Conservation (phyloP, 2,329 filamentous ascomycete species). For the Cylindrodendrum hubeiense region DNA sequence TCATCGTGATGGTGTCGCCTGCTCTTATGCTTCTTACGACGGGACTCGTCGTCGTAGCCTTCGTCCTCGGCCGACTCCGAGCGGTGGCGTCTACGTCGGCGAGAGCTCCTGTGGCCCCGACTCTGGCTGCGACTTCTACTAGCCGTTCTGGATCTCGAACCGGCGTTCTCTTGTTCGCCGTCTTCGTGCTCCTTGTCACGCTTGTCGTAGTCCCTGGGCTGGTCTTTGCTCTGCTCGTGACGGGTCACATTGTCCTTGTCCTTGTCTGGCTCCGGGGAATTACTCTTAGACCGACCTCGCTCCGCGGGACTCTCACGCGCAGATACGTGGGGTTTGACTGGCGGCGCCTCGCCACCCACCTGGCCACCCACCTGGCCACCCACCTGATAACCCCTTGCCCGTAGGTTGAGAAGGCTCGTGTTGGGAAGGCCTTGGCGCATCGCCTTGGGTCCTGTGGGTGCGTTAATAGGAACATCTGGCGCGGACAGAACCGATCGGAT, state of each 20-base stretch:
- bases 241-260: slow-evolving; percentile 50
- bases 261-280: slow-evolving; percentile 56
- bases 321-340: slow-evolving; percentile 33
- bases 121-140: slow-evolving; percentile 54
- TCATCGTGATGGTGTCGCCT: slow-evolving; percentile 58
- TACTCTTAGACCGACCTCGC: slow-evolving; percentile 59
- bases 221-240: slow-evolving; percentile 53
- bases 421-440: slow-evolving; percentile 92
- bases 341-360: slow-evolving; percentile 55
- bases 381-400: slow-evolving; percentile 65
- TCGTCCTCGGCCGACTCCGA: slow-evolving; percentile 65
- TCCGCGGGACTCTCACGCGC: slow-evolving; percentile 35
- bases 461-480: slow-evolving; percentile 70
- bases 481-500: slow-evolving; percentile 50
- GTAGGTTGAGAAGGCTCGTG: slow-evolving; percentile 77
- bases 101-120: slow-evolving; percentile 60
- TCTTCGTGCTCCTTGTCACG: slow-evolving; percentile 40
- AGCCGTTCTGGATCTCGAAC: slow-evolving; percentile 45
- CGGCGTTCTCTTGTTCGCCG: slow-evolving; percentile 45
- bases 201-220: slow-evolving; percentile 39
- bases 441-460: slow-evolving; percentile 92
- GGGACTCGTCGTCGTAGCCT: slow-evolving; percentile 59
- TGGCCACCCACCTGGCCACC: slow-evolving; percentile 60
- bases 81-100: slow-evolving; percentile 66
- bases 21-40: slow-evolving; percentile 64